Conservation (phyloP, 768 basidiomycete genomes). For the Lyophyllum atratum region DNA sequence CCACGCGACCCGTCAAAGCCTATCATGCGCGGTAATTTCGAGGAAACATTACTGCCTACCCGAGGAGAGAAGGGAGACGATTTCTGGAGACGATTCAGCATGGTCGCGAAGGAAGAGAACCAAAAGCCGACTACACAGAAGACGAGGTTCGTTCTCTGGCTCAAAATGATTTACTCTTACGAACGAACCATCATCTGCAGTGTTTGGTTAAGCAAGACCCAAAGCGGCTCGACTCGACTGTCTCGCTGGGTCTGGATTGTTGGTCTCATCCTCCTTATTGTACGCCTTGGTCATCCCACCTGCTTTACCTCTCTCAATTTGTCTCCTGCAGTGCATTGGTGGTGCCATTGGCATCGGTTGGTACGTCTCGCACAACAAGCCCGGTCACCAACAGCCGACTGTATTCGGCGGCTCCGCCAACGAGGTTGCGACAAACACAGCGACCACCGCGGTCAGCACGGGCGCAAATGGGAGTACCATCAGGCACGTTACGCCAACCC, state of each 20-base stretch:
- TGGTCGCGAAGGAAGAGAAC: constrained; percentile 73
- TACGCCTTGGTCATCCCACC: constrained; percentile 27
- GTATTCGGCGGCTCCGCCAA: constrained; percentile 66
- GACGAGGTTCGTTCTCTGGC: constrained; percentile 42
- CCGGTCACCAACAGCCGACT: constrained; percentile 53
- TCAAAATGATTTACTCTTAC: not conserved
- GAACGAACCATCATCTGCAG: constrained; percentile 30
- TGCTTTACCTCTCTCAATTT: not conserved
- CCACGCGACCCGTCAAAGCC: constrained; percentile 35
- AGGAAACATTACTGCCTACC: constrained; percentile 66
- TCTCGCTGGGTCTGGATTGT: constrained; percentile 73
- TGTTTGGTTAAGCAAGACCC: constrained; percentile 70
- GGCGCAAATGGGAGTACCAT: constrained; percentile 18
- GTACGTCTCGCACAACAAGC: constrained; percentile 54
- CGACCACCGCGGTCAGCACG: constrained; percentile 12
- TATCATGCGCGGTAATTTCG: constrained; percentile 69
- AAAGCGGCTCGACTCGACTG: constrained; percentile 49
- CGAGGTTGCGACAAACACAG: constrained; percentile 31
- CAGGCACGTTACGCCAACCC: constrained; percentile 60
- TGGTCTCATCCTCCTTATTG: constrained; percentile 59
- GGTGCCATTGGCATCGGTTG: constrained; percentile 62
- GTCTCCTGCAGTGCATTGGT: constrained; percentile 41
- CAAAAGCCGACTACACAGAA: constrained; percentile 38
- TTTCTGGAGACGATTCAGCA: constrained; percentile 86
- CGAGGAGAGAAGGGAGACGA: constrained; percentile 79